These are phyloP conservation scores for Trichophyton schoenleinii DNA, from an alignment of 2,329 filamentous ascomycete species.

Conservation along the genomic window DNA sequence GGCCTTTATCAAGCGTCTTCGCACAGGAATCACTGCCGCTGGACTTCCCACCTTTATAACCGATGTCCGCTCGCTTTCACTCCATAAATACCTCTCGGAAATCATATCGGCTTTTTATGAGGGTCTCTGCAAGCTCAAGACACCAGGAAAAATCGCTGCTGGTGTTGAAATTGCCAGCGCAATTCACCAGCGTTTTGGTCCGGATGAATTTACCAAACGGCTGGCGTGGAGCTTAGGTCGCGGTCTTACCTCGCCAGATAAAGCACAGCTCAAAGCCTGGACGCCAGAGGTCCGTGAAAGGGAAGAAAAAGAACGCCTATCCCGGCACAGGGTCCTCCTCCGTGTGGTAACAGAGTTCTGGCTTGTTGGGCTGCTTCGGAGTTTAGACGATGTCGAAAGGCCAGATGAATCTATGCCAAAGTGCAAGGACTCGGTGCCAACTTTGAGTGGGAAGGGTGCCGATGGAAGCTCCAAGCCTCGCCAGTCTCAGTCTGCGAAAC, in stretches of 20 bases:
- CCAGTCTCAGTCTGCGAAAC: constrained; percentile 43
- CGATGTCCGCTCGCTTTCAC: constrained; percentile 77
- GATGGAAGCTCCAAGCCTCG: constrained; percentile 50
- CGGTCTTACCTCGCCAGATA: constrained; percentile 83
- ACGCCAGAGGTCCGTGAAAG: constrained; percentile 74
- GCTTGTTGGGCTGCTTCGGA: constrained; percentile 79
- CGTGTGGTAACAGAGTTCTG: constrained; percentile 90
- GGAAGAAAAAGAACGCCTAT: constrained; percentile 87
- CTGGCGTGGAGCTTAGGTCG: constrained; percentile 87
- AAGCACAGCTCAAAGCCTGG: constrained; percentile 64
- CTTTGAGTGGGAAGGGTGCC: constrained; percentile 32
- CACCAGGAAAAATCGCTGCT: constrained; percentile 78
- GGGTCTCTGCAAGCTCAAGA: constrained; percentile 81
- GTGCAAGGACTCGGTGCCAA: constrained; percentile 39
- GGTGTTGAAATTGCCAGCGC: constrained; percentile 88
- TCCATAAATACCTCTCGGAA: constrained; percentile 94
- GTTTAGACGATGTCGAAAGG: constrained; percentile 56
- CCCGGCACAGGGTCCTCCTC: constrained; percentile 71
- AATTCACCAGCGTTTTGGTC: constrained; percentile 89
- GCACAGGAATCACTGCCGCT: constrained; percentile 71
- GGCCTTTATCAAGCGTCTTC: constrained; percentile 89
- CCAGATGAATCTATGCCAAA: constrained; percentile 48
- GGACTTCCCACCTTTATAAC: constrained; percentile 73
- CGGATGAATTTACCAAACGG: constrained; percentile 77
- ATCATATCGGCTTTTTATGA: constrained; percentile 94